phyloP scores from a whole-genome alignment of 1,284 basidiomycete species.

The Microbotryum saponariae region DNA sequence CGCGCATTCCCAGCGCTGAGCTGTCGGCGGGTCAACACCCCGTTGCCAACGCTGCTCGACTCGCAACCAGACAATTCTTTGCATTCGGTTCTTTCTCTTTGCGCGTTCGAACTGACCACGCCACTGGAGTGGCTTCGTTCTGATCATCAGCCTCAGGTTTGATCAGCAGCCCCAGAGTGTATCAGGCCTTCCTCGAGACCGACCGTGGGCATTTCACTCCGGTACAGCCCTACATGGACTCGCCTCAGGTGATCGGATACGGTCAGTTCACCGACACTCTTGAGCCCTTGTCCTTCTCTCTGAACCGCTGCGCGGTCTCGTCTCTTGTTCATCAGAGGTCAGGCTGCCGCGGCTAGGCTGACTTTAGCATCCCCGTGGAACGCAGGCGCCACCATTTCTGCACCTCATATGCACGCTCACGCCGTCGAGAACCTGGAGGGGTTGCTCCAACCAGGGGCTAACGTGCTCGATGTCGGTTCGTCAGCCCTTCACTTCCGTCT shows the following conservation, averaged over 20 bases:
- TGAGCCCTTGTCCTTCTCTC: too few species aligned
- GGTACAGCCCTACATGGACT: slow-evolving; percentile 61
- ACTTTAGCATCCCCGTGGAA: slow-evolving; percentile 48
- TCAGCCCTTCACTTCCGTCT: neutral
- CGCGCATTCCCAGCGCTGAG: too few species aligned
- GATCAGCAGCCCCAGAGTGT: slow-evolving; percentile 11
- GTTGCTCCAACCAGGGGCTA: slow-evolving; percentile 59
- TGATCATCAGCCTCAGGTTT: too few species aligned
- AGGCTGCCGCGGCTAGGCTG: neutral
- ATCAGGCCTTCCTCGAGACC: slow-evolving; percentile 61
- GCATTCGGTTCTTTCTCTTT: too few species aligned
- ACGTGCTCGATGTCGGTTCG: slow-evolving; percentile 71
- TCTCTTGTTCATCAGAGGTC: too few species aligned
- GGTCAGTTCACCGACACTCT: too few species aligned
- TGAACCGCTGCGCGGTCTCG: too few species aligned
- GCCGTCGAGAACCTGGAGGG: slow-evolving; percentile 65
- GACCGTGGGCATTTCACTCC: slow-evolving; percentile 50
- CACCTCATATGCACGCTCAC: slow-evolving; percentile 87
- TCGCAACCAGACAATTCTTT: too few species aligned
- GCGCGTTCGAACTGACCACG: too few species aligned
- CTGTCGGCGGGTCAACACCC: too few species aligned
- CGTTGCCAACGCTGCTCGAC: too few species aligned
- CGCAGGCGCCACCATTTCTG: slow-evolving; percentile 70
- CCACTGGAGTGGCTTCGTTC: too few species aligned
- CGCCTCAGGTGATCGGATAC: slow-evolving; percentile 55